Base-by-base conservation (phyloP, 2,329 filamentous ascomycete genomes). In the Emydomyces testavorans region DNA sequence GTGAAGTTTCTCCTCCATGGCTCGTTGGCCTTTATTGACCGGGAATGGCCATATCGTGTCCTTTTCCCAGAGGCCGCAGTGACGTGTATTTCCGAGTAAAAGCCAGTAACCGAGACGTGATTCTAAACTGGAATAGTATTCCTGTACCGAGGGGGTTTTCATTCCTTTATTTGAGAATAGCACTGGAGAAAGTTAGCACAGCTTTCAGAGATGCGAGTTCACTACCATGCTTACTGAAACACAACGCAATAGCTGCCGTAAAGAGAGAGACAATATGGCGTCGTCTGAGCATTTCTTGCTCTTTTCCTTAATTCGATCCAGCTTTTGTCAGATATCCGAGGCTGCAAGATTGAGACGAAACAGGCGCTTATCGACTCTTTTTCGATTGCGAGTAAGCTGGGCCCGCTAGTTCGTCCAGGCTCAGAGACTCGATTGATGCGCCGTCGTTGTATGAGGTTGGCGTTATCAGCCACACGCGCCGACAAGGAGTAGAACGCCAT, bases 1-100 rank as follows among this genome's bases (percentile, higher is more conserved):
- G 48, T 63, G 61, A 10, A 77, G 58, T 51, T 70, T 67, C 39
- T 73, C 68, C 53, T 77, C 73, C 74, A 77, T 77, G 11, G 55
- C 58, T 23, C 71, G 63, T 38, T 74, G 62, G 2, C 67, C 61
- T 8, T 50, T 57, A 11, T 58, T 55, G 10, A 76, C 57, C 1
- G 73, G 72, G 48, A 77, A 74, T 0, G 73, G 72, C 62, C 64
- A 75, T 48, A 65, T 63, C 7, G 67, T 69, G 49, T 66, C 70
- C 29, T 60, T 54, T n/a, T 66, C 61, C 55, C 69, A 77, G 54
- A 66, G 72, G 2, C 72, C 72, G 53, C 72, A 76, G 56, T 77
- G 73, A 2, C 71, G 64, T 2, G 70, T 72, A 29, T 67, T 69
- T 7, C 73, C 71, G 0, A 77, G 53, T n/a, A 66, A 21, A 1